Base-by-base conservation (phyloP, 306 rosid genomes). In the Sicyos edulis region DNA sequence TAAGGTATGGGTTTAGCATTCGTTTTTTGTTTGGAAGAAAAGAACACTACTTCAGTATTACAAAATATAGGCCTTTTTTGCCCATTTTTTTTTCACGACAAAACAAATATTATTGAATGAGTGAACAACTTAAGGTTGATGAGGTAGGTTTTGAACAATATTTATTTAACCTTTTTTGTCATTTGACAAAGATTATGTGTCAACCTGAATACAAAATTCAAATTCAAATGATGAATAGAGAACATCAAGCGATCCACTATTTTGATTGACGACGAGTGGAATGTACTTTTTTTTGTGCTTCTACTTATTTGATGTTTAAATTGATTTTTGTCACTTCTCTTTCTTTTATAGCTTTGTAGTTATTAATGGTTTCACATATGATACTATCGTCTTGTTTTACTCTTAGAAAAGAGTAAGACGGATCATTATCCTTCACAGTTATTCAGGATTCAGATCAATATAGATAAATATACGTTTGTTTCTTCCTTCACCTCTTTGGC, bases 1-100 rank as follows among this genome's bases (percentile, higher is more conserved):
- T 95, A 85, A 91, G 99, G 99, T 95, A 76, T 51, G 24, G 21
- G 51, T 51, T 47, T 22, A 19, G 42, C 71, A 66, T 66, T 40
- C 3, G 4, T 44, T 32, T 32, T 32, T 32, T 4, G 37, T 21
- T 45, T 1, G 32, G 19, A 19, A 3, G 54, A 44, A 13, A 47
- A 21, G n/a, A n/a, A 14, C 26, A 8, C 70, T 40, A 4, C 70
- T 62, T 15, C 69, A 62, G 45, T 61, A 7, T 63, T 63, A 0
- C 70, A 37, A 8, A 64, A 66, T 44, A 26, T 47, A 53, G 75
- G 54, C 17, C 1, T 20, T 44, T 44, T 66, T 66, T n/a, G 9
- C 45, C 3, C 7, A 62, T 15, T 16, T 26, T 15, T 16, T 26
- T 8, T 63, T 37, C 51, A 37, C 12, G 24, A 62, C 2, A 1